Evolutionary conservation across 768 basidiomycete species (phyloP).

Genomic region (Exidia glandulosa): DNA sequence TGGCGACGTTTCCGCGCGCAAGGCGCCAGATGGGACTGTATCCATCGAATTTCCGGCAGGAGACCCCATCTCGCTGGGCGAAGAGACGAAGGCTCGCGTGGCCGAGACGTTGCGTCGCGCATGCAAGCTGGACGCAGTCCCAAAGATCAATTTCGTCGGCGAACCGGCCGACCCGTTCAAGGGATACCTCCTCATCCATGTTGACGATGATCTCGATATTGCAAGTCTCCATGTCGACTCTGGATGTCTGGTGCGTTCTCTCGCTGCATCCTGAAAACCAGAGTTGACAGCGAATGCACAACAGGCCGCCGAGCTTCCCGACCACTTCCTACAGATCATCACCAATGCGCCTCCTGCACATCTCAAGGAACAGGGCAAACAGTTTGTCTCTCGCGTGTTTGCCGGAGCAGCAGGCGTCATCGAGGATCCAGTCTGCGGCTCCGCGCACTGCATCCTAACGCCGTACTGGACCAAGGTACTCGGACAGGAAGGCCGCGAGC

Average conservation of each 20-base stretch:
- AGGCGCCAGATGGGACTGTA: too few species aligned
- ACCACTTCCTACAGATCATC: too few species aligned
- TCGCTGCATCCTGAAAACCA: too few species aligned
- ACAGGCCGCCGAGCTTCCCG: too few species aligned
- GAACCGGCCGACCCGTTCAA: not conserved
- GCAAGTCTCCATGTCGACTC: not conserved
- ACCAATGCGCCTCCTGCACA: not conserved
- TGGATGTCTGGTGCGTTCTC: not conserved
- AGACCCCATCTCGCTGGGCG: too few species aligned
- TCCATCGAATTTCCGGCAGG: too few species aligned
- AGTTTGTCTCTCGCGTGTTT: slow-evolving; percentile 43
- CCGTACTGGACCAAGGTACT: slow-evolving; percentile 34
- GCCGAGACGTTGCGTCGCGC: too few species aligned
- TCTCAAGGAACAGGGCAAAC: not conserved
- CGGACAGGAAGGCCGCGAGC: slow-evolving; percentile 13
- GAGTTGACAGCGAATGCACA: too few species aligned
- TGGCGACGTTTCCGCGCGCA: too few species aligned
- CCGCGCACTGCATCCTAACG: slow-evolving; percentile 36
- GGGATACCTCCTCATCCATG: not conserved
- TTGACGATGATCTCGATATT: not conserved
- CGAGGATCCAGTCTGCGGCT: slow-evolving; percentile 46
- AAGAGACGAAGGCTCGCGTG: too few species aligned
- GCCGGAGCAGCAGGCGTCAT: slow-evolving; percentile 21
- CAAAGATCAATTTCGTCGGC: too few species aligned
- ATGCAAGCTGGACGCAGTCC: too few species aligned